phyloP scores from a whole-genome alignment of 2,329 filamentous ascomycete genomes.

The Colletotrichum sp. region DNA sequence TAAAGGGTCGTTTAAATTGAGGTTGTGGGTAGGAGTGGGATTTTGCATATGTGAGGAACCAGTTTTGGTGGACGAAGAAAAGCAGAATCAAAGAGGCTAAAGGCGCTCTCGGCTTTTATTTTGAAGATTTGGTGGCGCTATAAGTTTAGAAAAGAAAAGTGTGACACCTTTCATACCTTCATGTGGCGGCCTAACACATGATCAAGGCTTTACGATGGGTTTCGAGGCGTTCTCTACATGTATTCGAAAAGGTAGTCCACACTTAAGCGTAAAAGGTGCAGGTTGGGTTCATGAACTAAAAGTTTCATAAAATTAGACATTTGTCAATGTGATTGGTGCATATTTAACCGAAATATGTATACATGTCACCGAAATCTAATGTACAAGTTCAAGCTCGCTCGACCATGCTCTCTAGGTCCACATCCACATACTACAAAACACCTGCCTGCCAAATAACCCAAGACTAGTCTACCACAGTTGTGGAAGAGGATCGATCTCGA shows the following conservation, averaged over 20 bases:
- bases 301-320: not conserved
- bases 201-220: not conserved
- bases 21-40: not conserved
- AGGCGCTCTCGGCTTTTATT: not conserved
- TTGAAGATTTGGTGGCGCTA: not conserved
- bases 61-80: not conserved
- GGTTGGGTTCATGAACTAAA: accelerated
- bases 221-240: not conserved
- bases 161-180: not conserved
- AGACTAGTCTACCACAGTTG: not conserved
- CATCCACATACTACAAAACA: accelerated
- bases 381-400: not conserved
- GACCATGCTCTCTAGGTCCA: not conserved
- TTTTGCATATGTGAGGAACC: not conserved
- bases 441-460: not conserved
- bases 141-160: not conserved
- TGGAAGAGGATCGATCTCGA: not conserved
- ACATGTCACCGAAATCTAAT: not conserved
- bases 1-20: not conserved
- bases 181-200: not conserved
- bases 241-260: not conserved
- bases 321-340: accelerated
- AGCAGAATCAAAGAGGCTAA: not conserved
- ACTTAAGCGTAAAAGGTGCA: not conserved
- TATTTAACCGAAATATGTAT: not conserved